Percentiles rank a stretch among this genome's conserved stretches.
Evolutionary conservation across 169 alveolate genomes (phyloP).

Genomic region (Amoebophrya sp.): DNA sequence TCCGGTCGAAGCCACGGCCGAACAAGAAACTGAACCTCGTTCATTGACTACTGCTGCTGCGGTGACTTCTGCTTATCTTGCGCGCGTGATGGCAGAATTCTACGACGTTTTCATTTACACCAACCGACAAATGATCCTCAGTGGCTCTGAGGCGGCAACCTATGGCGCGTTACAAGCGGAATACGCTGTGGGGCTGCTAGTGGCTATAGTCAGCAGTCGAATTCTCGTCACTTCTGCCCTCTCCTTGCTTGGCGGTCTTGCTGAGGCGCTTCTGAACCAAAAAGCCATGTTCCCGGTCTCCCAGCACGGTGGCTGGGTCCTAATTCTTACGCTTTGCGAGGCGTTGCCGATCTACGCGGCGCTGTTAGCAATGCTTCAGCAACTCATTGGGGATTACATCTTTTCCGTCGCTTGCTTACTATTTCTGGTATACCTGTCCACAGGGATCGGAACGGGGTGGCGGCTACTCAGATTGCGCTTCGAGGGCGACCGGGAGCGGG

Average conservation of each 20-base stretch:
- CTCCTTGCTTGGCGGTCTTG: background rate
- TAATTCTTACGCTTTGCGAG: background rate
- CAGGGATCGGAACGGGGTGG: background rate
- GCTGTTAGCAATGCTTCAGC: background rate
- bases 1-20: too few relatives aligned
- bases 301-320: background rate
- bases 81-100: background rate
- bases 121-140: background rate
- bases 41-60: too few relatives aligned
- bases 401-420: background rate
- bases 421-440: background rate
- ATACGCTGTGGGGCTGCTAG: background rate
- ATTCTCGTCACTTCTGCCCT: background rate
- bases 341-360: background rate
- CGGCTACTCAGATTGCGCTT: background rate
- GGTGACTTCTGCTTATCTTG: background rate
- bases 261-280: background rate
- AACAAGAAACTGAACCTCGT: too few relatives aligned
- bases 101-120: background rate
- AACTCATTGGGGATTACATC: background rate
- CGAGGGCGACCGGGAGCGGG: background rate
- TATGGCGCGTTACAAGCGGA: background rate
- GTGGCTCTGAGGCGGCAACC: background rate
- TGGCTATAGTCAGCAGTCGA: background rate
- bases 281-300: background rate